A percentile compares a stretch with the other conserved stretches of the same genome.
Conservation (phyloP, 306 rosid genomes). For the Notholithocarpus densiflorus region DNA sequence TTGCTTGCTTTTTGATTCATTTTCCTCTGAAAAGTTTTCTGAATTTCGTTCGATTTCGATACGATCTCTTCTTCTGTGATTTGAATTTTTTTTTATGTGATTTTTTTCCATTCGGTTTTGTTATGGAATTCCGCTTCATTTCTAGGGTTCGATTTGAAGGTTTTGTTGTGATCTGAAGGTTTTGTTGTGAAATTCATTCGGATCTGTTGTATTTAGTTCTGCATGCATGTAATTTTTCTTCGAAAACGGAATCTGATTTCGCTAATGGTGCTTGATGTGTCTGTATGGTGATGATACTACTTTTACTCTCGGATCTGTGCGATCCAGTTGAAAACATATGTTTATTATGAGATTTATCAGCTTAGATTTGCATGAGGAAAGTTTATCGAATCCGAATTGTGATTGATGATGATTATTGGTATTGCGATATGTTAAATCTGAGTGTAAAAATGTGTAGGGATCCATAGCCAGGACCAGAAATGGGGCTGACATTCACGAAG, state of each 20-base stretch:
- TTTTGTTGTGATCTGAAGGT: conserved; percentile 25
- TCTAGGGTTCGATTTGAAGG: not conserved
- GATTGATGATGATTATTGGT: not conserved
- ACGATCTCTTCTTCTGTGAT: not conserved
- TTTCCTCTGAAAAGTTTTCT: not conserved
- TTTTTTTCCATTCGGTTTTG: not conserved
- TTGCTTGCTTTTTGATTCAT: not conserved
- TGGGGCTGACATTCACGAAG: conserved; percentile 99
- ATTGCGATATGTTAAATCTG: not conserved
- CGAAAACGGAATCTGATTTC: not conserved
- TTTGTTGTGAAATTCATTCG: conserved; percentile 9
- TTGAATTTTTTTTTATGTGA: not conserved
- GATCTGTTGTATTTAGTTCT: conserved; percentile 34
- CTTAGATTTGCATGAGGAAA: not conserved
- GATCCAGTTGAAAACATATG: conserved; percentile 3
- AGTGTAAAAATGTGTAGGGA: conserved; percentile 33
- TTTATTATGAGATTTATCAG: not conserved
- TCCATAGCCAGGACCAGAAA: conserved; percentile 47
- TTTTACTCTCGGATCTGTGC: conserved; percentile 35
- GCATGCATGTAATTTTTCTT: not conserved
- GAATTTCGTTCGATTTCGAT: not conserved
- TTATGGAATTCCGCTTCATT: not conserved
- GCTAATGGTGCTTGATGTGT: conserved; percentile 1
- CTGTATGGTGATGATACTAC: conserved; percentile 7
- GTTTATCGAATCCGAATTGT: not conserved